Base-by-base conservation (phyloP, 2,329 filamentous ascomycete species). In the Sporothrix euskadiensis region DNA sequence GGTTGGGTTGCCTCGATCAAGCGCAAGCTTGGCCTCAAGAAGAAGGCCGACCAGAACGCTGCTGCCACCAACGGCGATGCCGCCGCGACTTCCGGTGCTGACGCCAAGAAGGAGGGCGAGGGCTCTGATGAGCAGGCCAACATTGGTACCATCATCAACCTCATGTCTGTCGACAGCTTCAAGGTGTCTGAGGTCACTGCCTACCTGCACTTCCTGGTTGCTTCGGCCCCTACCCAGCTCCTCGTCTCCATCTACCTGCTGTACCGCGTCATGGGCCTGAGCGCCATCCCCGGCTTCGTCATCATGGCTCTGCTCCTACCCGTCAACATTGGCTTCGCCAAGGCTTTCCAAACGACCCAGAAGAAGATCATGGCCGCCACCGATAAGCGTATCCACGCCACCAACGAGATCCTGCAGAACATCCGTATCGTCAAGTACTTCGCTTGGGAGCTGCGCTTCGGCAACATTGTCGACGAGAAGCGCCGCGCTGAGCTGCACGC, bases 391-490 rank as follows among this genome's bases (percentile, higher is more conserved):
- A 98, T 99, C 76, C 93, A 98, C 80, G 92, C 94, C 4, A 99
- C 96, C 5, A 99, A 99, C 80, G 96, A 99, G 82, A 92, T 98
- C 8, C 85, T 99, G 39, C 94, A 97, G 80, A 99, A 98, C 78
- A 98, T 99, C 77, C 90, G 96, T 70, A 98, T 99, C 80, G 98
- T 99, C 88, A 99, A 99, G 81, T 99, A 96, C 82, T 99, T 99
- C 80, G 95, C 96, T 0, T 99, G 96, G 96, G 96, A 99, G 81
- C 90, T 94, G 78, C 92, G 95, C 2, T 99, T 98, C 80, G 89
- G 92, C 73, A 88, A 89, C 30, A 90, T 93, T 72, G 94, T 99
- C 47, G 92, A 97, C 75, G 95, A 98, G 81, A 98, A 97, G 83
- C 90, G 96, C 75, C 86, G 86, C 59, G 85, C 85, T 3, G 96